A percentile compares a stretch with the other conserved stretches of the same genome.
These are phyloP conservation scores for Tetracladium setigerum DNA, from an alignment of 495 filamentous ascomycete genomes.

Conservation along the genomic window DNA sequence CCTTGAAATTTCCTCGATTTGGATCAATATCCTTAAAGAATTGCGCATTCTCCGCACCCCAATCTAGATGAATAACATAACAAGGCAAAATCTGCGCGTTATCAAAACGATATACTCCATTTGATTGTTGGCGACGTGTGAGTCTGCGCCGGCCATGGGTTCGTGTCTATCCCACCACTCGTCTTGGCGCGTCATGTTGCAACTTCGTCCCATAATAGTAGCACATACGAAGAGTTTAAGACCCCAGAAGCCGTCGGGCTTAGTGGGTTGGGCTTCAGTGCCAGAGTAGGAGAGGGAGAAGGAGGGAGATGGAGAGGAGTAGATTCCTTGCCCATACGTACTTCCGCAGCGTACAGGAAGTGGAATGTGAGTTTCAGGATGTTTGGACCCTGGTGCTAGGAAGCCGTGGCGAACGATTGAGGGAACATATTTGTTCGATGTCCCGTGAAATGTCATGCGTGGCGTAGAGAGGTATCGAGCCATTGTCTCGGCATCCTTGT, in stretches of 20 bases:
- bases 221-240: slow-evolving; percentile 34
- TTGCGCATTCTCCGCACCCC: slow-evolving; percentile 18
- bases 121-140: slow-evolving; percentile 24
- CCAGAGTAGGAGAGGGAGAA: slow-evolving; percentile 28
- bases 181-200: slow-evolving; percentile 16
- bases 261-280: slow-evolving; percentile 7
- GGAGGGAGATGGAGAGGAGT: slow-evolving; percentile 25
- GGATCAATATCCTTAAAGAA: slow-evolving; percentile 9
- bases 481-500: slow-evolving; percentile 20
- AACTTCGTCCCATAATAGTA: slow-evolving; percentile 28
- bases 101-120: slow-evolving; percentile 37
- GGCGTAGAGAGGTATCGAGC: slow-evolving; percentile 25
- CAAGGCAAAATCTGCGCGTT: slow-evolving; percentile 30
- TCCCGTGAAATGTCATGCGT: slow-evolving; percentile 33
- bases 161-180: slow-evolving; percentile 15
- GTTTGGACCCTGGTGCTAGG: slow-evolving; percentile 25
- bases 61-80: slow-evolving; percentile 34
- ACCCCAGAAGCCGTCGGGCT: slow-evolving; percentile 23
- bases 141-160: slow-evolving; percentile 22
- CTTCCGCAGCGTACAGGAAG: slow-evolving; percentile 26
- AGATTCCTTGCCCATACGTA: slow-evolving; percentile 32
- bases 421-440: slow-evolving; percentile 24
- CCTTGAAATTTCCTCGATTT: background rate
- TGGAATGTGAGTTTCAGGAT: slow-evolving; percentile 13
- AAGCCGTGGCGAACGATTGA: slow-evolving; percentile 37